Percentiles rank a stretch among this genome's conserved stretches.
Conservation (phyloP, 257 asterid species). For the Solanum tarapatanum region DNA sequence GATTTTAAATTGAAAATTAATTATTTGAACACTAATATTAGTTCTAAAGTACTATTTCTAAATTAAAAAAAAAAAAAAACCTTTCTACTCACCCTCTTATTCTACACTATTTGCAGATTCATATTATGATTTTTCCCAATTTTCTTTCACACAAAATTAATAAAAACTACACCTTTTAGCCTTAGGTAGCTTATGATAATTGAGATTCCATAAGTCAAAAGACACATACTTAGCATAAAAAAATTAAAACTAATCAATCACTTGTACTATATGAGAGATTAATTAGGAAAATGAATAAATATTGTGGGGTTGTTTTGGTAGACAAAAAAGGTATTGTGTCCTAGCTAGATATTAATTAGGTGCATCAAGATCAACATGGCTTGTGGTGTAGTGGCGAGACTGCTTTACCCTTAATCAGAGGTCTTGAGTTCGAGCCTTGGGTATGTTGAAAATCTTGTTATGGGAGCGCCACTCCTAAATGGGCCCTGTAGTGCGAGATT, state of each 20-base stretch:
- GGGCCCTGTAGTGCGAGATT: accelerated
- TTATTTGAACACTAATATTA: not conserved
- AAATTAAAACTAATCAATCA: not conserved
- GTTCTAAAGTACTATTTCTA: not conserved
- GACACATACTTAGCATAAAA: not conserved
- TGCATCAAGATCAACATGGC: not conserved
- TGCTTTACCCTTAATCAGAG: too few relatives aligned
- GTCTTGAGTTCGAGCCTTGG: too few relatives aligned
- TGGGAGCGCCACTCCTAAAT: too few relatives aligned
- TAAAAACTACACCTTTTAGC: not conserved
- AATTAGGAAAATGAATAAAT: not conserved
- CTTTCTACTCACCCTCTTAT: not conserved
- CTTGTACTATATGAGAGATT: not conserved
- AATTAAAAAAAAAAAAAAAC: too few relatives aligned
- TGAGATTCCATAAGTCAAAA: not conserved
- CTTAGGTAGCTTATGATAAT: not conserved
- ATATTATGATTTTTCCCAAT: not conserved
- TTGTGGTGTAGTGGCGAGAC: too few relatives aligned
- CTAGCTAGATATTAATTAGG: not conserved
- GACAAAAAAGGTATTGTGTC: not conserved
- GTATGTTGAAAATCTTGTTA: too few relatives aligned
- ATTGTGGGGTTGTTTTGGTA: not conserved
- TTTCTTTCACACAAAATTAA: not conserved
- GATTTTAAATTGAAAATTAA: not conserved
- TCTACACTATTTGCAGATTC: not conserved